Conservation (phyloP, 345 rosid species). For the Triadica sebifera region DNA sequence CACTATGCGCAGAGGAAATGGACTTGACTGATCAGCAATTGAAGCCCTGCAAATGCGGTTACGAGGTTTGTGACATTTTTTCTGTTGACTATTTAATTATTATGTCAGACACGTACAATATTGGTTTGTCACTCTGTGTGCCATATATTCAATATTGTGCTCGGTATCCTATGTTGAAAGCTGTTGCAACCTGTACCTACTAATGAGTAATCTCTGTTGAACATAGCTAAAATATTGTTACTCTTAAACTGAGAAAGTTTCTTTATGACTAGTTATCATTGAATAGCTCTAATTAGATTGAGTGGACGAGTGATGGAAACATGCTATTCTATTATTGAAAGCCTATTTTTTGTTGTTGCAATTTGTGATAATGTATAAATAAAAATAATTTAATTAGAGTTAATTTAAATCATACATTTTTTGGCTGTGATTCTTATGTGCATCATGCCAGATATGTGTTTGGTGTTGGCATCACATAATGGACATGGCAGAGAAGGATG, state of each 20-base stretch:
- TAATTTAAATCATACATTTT: no score
- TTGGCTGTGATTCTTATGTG: neutral
- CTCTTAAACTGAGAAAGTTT: neutral
- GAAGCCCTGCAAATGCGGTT: slow-evolving; percentile 96
- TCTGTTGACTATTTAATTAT: neutral
- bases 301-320: neutral
- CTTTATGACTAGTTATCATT: neutral
- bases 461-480: slow-evolving; percentile 98
- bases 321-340: neutral
- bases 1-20: slow-evolving; percentile 93
- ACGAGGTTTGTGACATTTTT: slow-evolving; percentile 50
- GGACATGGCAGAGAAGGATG: slow-evolving; percentile 97
- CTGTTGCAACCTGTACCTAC: neutral
- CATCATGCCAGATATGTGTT: slow-evolving; percentile 64
- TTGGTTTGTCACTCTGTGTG: neutral
- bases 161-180: no score
- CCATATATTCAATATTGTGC: neutral
- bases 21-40: slow-evolving; percentile 88
- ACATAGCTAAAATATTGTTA: neutral
- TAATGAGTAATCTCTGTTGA: neutral
- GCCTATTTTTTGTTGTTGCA: neutral
- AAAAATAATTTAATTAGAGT: no score
- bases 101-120: neutral
- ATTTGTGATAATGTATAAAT: no score
- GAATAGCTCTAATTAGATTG: neutral